Evolutionary conservation across 2,329 filamentous ascomycete genomes (phyloP).

Genomic region (Venturia aucupariae): DNA sequence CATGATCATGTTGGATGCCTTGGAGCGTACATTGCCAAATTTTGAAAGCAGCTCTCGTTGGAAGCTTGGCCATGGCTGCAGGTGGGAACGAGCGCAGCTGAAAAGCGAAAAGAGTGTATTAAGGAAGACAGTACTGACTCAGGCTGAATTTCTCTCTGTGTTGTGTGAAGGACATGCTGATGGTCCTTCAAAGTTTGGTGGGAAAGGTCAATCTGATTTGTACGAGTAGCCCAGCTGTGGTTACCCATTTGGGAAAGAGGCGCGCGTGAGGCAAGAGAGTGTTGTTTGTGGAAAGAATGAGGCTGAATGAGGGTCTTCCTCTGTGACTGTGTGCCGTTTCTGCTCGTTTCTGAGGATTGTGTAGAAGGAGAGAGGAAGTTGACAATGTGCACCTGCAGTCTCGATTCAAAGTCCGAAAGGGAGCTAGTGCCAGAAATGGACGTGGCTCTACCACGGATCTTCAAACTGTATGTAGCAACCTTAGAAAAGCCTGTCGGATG

Average conservation of each 20-base stretch:
- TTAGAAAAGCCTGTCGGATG: neutral
- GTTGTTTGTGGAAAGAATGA: neutral
- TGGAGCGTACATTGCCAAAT: neutral
- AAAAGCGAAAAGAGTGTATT: neutral
- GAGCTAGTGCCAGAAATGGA: neutral
- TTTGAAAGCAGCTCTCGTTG: neutral
- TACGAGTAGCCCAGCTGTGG: neutral
- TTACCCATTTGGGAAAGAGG: constrained; percentile 8
- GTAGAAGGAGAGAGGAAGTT: no score
- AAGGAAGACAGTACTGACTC: neutral
- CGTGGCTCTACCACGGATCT: neutral
- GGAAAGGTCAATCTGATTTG: neutral
- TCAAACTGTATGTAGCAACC: neutral
- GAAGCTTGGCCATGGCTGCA: constrained; percentile 1
- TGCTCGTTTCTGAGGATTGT: neutral
- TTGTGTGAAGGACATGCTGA: constrained; percentile 1
- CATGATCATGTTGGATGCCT: neutral
- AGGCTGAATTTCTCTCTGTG: neutral
- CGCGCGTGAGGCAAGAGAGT: neutral
- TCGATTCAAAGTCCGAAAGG: neutral
- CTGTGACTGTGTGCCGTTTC: neutral
- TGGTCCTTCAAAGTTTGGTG: neutral
- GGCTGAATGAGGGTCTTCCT: neutral
- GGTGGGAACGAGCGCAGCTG: neutral
- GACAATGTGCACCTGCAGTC: no score